Base-by-base conservation (phyloP, 208 protist species). In the Acanthamoeba castellanii region DNA sequence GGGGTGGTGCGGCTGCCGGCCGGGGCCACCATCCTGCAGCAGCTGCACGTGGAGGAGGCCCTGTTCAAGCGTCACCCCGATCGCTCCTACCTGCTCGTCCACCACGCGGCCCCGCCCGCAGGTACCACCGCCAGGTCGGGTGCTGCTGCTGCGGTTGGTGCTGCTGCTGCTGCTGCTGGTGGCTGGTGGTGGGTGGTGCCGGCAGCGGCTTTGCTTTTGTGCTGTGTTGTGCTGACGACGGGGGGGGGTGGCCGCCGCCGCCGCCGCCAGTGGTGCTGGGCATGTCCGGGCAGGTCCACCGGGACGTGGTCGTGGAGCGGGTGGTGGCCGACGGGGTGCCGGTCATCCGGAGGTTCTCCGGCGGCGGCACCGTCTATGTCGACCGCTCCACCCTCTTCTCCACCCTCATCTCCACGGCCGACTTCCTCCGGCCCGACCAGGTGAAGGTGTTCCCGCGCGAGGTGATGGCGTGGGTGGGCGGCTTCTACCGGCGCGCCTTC, bases 11-110 rank as follows among this genome's bases (percentile, higher is more conserved):
- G 64, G 20, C 4, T 70, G 20, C 64, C 64, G 8, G 25, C 16
- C 8, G 42, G 76, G 25, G 20, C 76, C 25, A 50, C 42, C 34
- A 91, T 91, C 59, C 84, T 91, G 3, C 11, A 68, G 27, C 84
- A 91, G 84, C 20, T 91, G 50, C 84, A 70, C 84, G 32, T 91
- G 55, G 84, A 91, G 84, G 84, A 91, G 20, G 84, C 84, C 52
- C 27, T 91, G 14, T 70, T 37, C 50, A 91, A 91, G 84, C 42
- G 55, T 22, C 32, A 20, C 59, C 84, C 55, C 16, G 6, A 61
- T 8, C 18, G 6, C 59, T 32, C 84, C 47, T 91, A n/a, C 32
- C 84, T 91, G 9, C 14, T 91, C 8, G 4, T 91, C 8, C 27
- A 91, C 84, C 42, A 47, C 84, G 3, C 32, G 9, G 30, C 84